Percentiles rank a stretch among this genome's conserved stretches.
Conservation (phyloP, 108 stramenopile species). For the Licmophora abbreviata region DNA sequence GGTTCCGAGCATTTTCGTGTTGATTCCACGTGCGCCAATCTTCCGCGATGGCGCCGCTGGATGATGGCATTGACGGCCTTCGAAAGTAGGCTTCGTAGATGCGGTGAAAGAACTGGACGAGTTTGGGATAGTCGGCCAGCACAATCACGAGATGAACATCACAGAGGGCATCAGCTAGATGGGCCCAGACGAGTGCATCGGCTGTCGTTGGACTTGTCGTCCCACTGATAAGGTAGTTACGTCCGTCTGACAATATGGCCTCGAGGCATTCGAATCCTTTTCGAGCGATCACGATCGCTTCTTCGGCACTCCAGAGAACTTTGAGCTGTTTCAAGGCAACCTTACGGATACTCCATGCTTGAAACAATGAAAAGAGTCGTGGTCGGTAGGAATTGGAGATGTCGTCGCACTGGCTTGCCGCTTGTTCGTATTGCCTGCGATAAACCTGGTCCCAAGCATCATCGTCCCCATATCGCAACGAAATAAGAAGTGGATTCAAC, state of each 20-base stretch:
- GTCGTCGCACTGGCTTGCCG: constrained; percentile 1
- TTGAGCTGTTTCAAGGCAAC: constrained; percentile 19
- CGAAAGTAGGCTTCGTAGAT: constrained; percentile 49
- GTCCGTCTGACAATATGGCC: constrained; percentile 15
- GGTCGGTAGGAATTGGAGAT: not conserved
- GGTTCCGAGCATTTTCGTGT: constrained; percentile 1
- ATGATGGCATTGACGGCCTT: not conserved
- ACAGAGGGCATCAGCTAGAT: constrained; percentile 59
- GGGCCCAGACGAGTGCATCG: constrained; percentile 59
- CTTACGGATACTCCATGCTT: constrained; percentile 41
- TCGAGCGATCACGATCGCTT: constrained; percentile 29
- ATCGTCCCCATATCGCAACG: constrained; percentile 50
- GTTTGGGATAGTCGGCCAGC: constrained; percentile 37
- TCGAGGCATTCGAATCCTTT: constrained; percentile 42
- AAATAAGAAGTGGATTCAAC: constrained; percentile 33
- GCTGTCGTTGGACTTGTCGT: constrained; percentile 33
- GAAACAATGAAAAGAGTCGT: constrained; percentile 35
- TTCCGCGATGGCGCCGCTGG: not conserved
- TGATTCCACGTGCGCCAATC: not conserved
- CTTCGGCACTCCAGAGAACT: constrained; percentile 11
- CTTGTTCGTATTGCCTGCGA: constrained; percentile 36
- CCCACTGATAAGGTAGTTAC: constrained; percentile 32
- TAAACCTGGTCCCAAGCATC: constrained; percentile 65
- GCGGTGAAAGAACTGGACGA: constrained; percentile 47
- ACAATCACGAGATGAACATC: constrained; percentile 61